Evolutionary conservation across 805 yeast species (phyloP), one percentile per base, ranked within the genome.

Genomic region (Cyberlindnera saturnus): DNA sequence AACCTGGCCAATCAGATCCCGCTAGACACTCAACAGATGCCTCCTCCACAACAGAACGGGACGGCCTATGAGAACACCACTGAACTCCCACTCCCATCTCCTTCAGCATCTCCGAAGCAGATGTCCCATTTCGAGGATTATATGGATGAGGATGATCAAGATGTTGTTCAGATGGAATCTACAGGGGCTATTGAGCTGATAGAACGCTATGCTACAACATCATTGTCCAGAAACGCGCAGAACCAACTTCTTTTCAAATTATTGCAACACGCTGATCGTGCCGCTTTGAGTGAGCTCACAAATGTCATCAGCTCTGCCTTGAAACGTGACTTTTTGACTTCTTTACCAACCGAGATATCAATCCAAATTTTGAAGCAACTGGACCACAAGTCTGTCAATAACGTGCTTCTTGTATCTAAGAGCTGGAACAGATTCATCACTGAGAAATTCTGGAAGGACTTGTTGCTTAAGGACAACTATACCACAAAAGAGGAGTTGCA

Each of bases 261-360:
- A 37, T 61, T 88, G 30, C 79, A 78, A 46, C 68, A 70, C 42
- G 71, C 81, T 35, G 77, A 80, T 51, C 68, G 93, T 40, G 59
- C 74, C 16, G 71, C 86, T 5, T 67, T 88, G 41, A 80, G 88
- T 38, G 69, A 81, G 11, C 62, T 88, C 41, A 70, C 74, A 28
- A 70, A 73, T 13, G 53, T 73, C 3, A 67, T 86, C 13, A 71
- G 72, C 26, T 60, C 65, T 6, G 73, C 79, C 10, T 71, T 93
- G 55, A 76, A 79, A 51, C 76, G 91, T 55, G 98, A 93, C 56
- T 63, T 93, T 34, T 60, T 91, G 9, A 59, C 79, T 11, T 65
- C 74, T 38, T 65, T 93, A 28, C 99, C 99, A 0, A 55, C 76
- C 0, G 98, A 93, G 57, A 69, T 93, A 10, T 64, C 86, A 2